These are phyloP conservation scores for Patellifolia procumbens DNA, from an alignment of 179 eudicot genomes.

Conservation along the genomic window DNA sequence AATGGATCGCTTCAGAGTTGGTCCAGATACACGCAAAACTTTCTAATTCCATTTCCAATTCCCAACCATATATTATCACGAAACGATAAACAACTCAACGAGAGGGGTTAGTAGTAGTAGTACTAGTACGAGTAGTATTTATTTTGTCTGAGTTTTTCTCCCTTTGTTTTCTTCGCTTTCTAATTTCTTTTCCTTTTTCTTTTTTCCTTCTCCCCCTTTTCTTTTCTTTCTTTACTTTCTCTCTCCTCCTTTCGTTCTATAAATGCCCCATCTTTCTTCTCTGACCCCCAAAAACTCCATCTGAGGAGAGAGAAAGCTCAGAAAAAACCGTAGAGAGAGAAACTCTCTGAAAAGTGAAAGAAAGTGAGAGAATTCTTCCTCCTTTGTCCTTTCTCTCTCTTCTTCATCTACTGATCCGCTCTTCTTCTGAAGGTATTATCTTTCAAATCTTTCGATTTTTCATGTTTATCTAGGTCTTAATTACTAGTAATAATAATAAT, in stretches of 20 bases:
- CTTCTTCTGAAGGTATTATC: conserved; percentile 22
- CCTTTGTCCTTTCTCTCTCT: neutral
- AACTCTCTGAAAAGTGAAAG: conserved; percentile 5
- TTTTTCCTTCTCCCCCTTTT: neutral
- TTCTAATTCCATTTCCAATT: too few relatives aligned
- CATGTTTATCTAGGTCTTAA: too few relatives aligned
- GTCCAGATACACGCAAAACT: too few relatives aligned
- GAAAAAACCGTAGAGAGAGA: conserved; percentile 20
- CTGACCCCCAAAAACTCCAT: conserved; percentile 38
- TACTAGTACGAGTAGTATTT: neutral
- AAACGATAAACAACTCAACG: too few relatives aligned
- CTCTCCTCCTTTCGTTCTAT: conserved; percentile 28
- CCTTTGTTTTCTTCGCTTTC: conserved; percentile 26
- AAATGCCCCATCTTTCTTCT: conserved; percentile 31
- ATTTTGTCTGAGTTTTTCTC: conserved; percentile 22
- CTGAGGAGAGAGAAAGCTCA: conserved; percentile 35
- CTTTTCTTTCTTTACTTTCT: neutral
- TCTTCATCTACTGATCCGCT: conserved; percentile 22
- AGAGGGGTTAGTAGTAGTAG: too few relatives aligned
- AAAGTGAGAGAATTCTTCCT: neutral
- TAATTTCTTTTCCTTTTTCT: too few relatives aligned
- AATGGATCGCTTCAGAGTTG: too few relatives aligned
- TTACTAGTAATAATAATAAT: neutral
- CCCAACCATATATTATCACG: too few relatives aligned
- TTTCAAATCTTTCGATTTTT: neutral